Percentiles rank a stretch among this genome's conserved stretches.
Evolutionary conservation across 768 basidiomycete genomes (phyloP).

Genomic region (Lactarius sanguifluus): DNA sequence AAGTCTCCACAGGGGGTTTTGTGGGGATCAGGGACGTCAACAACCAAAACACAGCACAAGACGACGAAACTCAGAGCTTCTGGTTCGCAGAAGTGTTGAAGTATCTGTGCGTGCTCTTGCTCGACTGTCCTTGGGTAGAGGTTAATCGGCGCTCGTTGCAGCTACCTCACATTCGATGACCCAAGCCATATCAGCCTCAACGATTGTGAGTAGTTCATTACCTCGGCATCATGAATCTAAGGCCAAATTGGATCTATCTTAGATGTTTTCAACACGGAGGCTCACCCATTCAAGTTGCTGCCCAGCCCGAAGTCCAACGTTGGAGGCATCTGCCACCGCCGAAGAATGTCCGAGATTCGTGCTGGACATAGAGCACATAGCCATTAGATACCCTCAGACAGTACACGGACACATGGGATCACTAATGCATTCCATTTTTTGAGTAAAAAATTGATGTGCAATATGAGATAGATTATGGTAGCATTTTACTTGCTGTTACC

Average conservation of each 20-base stretch:
- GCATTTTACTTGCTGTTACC: slow-evolving; percentile 35
- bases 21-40: slow-evolving; percentile 60
- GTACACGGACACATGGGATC: background rate
- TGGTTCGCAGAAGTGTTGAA: slow-evolving; percentile 77
- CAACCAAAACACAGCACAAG: slow-evolving; percentile 38
- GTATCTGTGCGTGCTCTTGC: slow-evolving; percentile 50
- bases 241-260: background rate
- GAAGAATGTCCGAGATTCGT: background rate
- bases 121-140: slow-evolving; percentile 15
- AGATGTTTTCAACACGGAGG: slow-evolving; percentile 43
- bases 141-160: slow-evolving; percentile 31
- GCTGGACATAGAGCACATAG: background rate
- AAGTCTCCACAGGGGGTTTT: slow-evolving; percentile 45
- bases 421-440: background rate
- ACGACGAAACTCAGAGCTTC: slow-evolving; percentile 68
- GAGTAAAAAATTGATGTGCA: background rate
- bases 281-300: slow-evolving; percentile 13
- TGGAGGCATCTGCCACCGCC: background rate
- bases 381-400: background rate
- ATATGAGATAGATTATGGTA: background rate
- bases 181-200: slow-evolving; percentile 63
- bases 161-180: slow-evolving; percentile 74
- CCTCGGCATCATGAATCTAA: no score
- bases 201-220: slow-evolving; percentile 48
- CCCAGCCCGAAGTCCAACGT: slow-evolving; percentile 31